Evolutionary conservation across 768 basidiomycete genomes (phyloP).

Genomic region (Clitopilus passeckerianus): DNA sequence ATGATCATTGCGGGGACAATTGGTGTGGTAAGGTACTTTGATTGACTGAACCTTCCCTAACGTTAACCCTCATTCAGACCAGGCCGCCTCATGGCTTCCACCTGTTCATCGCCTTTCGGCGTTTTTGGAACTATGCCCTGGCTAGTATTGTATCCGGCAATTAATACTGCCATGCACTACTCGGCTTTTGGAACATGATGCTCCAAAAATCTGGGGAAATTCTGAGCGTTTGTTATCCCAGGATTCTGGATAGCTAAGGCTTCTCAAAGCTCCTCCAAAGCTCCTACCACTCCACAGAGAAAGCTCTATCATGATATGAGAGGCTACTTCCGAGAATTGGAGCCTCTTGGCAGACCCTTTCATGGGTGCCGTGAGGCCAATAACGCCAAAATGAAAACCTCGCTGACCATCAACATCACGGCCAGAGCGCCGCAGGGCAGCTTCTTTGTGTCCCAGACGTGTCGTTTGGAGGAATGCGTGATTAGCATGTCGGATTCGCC

Average conservation of each 20-base stretch:
- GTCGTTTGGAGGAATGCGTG: neutral
- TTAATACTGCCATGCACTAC: neutral
- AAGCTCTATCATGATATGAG: too few relatives aligned
- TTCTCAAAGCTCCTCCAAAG: too few relatives aligned
- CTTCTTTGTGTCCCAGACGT: neutral
- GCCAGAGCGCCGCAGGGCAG: neutral
- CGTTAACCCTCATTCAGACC: neutral
- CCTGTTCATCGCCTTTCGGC: conserved; percentile 1
- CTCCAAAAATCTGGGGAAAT: neutral
- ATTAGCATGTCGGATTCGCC: neutral
- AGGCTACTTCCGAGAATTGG: too few relatives aligned
- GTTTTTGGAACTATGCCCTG: neutral
- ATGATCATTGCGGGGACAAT: too few relatives aligned
- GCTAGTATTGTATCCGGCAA: neutral
- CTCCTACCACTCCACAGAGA: too few relatives aligned
- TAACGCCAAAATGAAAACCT: neutral
- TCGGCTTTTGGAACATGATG: neutral
- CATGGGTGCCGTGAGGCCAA: neutral
- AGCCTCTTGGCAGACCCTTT: neutral
- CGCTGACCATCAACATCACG: neutral
- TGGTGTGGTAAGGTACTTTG: neutral
- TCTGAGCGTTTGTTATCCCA: neutral
- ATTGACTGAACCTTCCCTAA: neutral
- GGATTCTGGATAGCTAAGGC: neutral
- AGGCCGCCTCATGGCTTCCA: neutral